Evolutionary conservation across 1,139 yeast species (phyloP), one percentile per base, ranked within the genome.

Genomic region (Candida buenavistaensis): DNA sequence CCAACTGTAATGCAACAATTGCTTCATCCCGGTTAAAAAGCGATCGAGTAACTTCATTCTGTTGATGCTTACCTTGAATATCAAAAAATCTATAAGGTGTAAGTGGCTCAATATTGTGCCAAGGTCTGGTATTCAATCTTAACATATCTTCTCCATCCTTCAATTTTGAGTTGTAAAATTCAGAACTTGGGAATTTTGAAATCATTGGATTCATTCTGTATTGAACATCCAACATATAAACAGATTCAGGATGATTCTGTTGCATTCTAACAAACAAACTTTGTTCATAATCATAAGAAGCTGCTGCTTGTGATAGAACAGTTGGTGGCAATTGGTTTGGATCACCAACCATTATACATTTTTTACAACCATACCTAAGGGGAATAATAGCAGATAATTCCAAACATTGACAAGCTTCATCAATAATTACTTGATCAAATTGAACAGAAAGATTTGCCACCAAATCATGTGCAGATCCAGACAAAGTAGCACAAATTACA

Each of bases 311-410:
- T 0, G 98, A 92, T 16, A 94, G 62, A n/a, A 94, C 98, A 0
- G 99, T 94, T 1, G 99, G 99, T 0, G 98, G 99, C 43, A 94
- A 72, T 64, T 94, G 99, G 55, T 92, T 90, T 2, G 98, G 98
- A 66, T 94, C 99, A 54, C 99, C 99, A 34, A 94, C 99, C 96
- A 94, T 87, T 33, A 94, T 83, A 64, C 97, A 90, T 38, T 81
- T 80, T 43, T 74, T 80, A 51, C 96, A 87, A 1, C 98, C 98
- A 56, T 90, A 94, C 52, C 96, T 72, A 46, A 94, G 68, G 0
- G 99, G 99, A 51, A 92, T 92, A 22, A 94, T 74, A 0, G 96
- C 87, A 8, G 96, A 87, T 29, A 92, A 58, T 54, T 94, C 99
- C 30, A 94, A 92, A 78, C 96, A 85, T 58, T 94, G 99, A 52